Evolutionary conservation across 106 monocot species (phyloP), one percentile per base, ranked within the genome.

Genomic region (Dendrobium nobile): DNA sequence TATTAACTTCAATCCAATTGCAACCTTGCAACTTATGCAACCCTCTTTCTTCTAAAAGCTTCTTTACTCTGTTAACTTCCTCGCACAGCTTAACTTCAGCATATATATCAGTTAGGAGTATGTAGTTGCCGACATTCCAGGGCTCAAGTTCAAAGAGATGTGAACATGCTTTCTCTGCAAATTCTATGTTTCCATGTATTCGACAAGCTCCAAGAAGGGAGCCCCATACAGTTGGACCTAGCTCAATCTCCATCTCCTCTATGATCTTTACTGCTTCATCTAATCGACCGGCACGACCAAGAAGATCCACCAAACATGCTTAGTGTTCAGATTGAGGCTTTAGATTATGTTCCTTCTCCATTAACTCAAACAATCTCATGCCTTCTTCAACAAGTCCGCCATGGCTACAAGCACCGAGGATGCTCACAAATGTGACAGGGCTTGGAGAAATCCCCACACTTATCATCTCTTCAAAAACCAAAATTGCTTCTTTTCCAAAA

Each of bases 401-500:
- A 81, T 92, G 92, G 77, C 90, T 92, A 80, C 92, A 92, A 72
- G 92, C 86, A 2, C 90, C 92, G 40, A 92, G 65, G 1, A 92
- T 10, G 48, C 86, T 85, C 27, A 92, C 77, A 40, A 90, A 92
- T 3, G 92, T 88, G 20, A 92, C 54, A 48, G 72, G 24, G 24
- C 67, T 90, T 0, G 92, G 92, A 27, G 68, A 54, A 47, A 88
- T 54, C 15, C 90, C 92, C 0, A 41, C 47, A 33, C 7, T 6
- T 3, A 94, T 78, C 94, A 92, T 94, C 44, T 90, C 84, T 18
- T 90, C 44, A 51, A 92, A 94, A 40, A 85, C 41, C 17, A 33
- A 64, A 44, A 94, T 59, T 2, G 94, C 91, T 74, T 92, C 84
- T 4, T 15, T 73, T 7, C 85, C 91, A 45, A 83, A 80, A 4